Conservation (phyloP, 1,139 yeast species). For the Meyerozyma guilliermondii region DNA sequence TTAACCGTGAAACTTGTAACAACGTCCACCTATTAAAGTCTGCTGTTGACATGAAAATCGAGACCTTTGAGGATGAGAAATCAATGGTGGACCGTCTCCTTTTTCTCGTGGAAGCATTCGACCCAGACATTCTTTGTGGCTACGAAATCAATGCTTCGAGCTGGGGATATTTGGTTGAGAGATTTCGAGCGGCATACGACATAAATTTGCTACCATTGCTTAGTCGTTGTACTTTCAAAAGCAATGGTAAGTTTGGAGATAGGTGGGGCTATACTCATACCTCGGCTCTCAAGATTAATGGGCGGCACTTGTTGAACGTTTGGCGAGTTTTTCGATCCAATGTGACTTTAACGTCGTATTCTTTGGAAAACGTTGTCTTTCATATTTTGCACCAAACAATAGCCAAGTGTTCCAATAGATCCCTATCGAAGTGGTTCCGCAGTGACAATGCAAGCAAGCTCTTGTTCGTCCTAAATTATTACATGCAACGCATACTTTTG, state of each 20-base stretch:
- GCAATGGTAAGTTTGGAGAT: slow-evolving; percentile 57
- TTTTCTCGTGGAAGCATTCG: slow-evolving; percentile 54
- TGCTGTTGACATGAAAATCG: slow-evolving; percentile 11
- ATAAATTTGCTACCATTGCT: slow-evolving; percentile 44
- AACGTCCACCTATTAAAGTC: not conserved
- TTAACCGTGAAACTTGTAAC: not conserved
- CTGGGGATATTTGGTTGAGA: slow-evolving; percentile 84
- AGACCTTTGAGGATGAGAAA: slow-evolving; percentile 44
- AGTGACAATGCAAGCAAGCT: slow-evolving; percentile 20
- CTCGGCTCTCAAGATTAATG: slow-evolving; percentile 61
- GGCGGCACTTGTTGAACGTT: slow-evolving; percentile 76
- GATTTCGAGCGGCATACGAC: slow-evolving; percentile 45
- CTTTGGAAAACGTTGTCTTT: slow-evolving; percentile 71
- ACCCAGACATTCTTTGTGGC: slow-evolving; percentile 87
- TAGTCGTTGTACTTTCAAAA: slow-evolving; percentile 43
- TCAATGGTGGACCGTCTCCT: slow-evolving; percentile 53
- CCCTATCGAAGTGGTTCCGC: slow-evolving; percentile 49
- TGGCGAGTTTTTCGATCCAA: slow-evolving; percentile 76
- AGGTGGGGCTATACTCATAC: slow-evolving; percentile 84
- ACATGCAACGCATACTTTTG: slow-evolving; percentile 42
- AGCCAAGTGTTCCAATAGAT: slow-evolving; percentile 54
- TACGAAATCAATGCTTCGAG: slow-evolving; percentile 76
- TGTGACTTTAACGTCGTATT: slow-evolving; percentile 57
- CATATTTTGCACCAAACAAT: slow-evolving; percentile 62
- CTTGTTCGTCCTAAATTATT: slow-evolving; percentile 46